Conservation (phyloP, 2,329 filamentous ascomycete genomes). For the Alternaria panax region DNA sequence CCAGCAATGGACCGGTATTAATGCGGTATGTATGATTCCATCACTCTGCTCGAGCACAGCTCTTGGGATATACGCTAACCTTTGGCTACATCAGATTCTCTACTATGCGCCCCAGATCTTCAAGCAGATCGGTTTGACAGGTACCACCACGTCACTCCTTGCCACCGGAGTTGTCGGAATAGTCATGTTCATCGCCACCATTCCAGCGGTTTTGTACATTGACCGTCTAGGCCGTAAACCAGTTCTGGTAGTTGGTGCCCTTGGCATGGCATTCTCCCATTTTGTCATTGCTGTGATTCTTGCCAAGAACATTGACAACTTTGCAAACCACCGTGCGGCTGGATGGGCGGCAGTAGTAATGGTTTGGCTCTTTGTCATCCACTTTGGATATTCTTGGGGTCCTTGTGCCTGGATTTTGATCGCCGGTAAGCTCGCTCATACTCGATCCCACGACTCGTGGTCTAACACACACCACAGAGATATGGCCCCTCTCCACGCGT, state of each 20-base stretch:
- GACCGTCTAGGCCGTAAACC: constrained; percentile 71
- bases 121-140: constrained; percentile 54
- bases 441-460: too few species aligned
- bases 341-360: constrained; percentile 75
- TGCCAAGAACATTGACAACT: constrained; percentile 67
- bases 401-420: constrained; percentile 78
- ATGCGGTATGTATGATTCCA: constrained; percentile 43
- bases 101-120: constrained; percentile 63
- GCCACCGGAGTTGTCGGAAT: constrained; percentile 77
- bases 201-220: constrained; percentile 71
- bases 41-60: too few species aligned
- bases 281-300: constrained; percentile 75
- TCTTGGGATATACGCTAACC: not conserved
- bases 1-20: constrained; percentile 62
- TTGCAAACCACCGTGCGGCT: constrained; percentile 62
- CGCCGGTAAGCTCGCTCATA: constrained; percentile 43
- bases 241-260: constrained; percentile 67
- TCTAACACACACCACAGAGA: constrained; percentile 56
- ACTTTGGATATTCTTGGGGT: constrained; percentile 80
- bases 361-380: constrained; percentile 77
- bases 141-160: constrained; percentile 63
- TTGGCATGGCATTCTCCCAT: constrained; percentile 75
- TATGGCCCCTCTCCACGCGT: constrained; percentile 73
- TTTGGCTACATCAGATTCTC: constrained; percentile 43
- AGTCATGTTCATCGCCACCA: constrained; percentile 67